Base-by-base conservation (phyloP, 2,329 filamentous ascomycete species). In the Trichoderma koningiopsis region DNA sequence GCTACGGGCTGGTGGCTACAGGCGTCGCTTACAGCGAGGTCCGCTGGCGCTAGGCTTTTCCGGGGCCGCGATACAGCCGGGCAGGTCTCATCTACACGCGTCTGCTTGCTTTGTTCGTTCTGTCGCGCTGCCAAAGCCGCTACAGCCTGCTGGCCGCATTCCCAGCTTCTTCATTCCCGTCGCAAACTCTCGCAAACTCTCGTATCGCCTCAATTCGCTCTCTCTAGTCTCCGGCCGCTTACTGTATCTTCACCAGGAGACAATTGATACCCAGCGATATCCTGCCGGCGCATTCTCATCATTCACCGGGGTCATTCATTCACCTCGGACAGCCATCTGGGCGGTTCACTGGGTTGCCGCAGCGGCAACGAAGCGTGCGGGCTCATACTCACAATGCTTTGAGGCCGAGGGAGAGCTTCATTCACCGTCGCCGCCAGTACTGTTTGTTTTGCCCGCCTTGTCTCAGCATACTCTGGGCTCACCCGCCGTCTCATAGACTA, bases 401-500 rank as follows among this genome's bases (percentile, higher is more conserved):
- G 61, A 33, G 33, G 47, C 58, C 33, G 19, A 52, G 56, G 16
- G 33, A 52, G 31, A 40, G 43, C 55, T 58, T 22, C 29, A 62
- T 52, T 49, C 40, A 29, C 40, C 22, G 19, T 56, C 49, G 31
- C 29, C 49, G 37, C 55, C 33, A 37, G 31, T 14, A 66, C 13
- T 27, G 19, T 49, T 63, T 31, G 40, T 31, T 11, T 35, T 53
- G 52, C 31, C 37, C 29, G 60, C 16, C 29, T 40, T 6, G 31
- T 47, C 10, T 49, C 27, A 14, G 37, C 52, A 58, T 33, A 47
- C 27, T 35, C 52, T 53, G 62, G 66, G 58, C 56, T 62, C 59
- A 63, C n/a, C 63, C 64, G 65, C 68, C 72, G 66, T 75, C 75
- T 70, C 68, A 67, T 33, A 40, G 33, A 68, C 49, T 47, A 49